These are phyloP conservation scores for Aureobasidium sp. DNA, from an alignment of 2,329 filamentous ascomycete species.

Conservation along the genomic window DNA sequence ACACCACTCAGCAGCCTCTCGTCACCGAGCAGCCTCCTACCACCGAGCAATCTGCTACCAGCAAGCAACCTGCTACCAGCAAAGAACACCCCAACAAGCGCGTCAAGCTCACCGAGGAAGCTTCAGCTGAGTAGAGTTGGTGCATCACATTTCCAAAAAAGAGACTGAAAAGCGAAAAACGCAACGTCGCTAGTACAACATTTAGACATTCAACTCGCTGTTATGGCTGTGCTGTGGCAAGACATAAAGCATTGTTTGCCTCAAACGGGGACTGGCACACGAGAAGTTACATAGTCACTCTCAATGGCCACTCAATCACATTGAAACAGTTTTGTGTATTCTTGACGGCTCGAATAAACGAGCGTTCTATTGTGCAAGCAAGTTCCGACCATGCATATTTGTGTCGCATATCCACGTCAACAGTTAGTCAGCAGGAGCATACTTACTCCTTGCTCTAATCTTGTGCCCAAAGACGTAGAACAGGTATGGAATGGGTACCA, in stretches of 20 bases:
- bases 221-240: too few species aligned
- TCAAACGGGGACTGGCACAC: too few species aligned
- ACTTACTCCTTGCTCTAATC: conserved; percentile 26
- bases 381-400: too few species aligned
- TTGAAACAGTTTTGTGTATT: background rate
- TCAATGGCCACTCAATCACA: background rate
- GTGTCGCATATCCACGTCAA: too few species aligned
- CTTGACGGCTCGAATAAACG: background rate
- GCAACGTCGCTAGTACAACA: background rate
- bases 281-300: too few species aligned
- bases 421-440: conserved; percentile 19
- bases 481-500: conserved; percentile 36
- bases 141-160: background rate
- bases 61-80: background rate
- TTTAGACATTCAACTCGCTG: background rate
- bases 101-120: background rate
- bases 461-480: conserved; percentile 37
- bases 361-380: background rate
- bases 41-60: background rate
- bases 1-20: too few species aligned
- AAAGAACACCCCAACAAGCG: background rate
- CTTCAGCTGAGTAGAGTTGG: background rate
- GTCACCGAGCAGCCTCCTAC: background rate
- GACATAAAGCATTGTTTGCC: too few species aligned
- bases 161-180: background rate